phyloP scores from a whole-genome alignment of 1,284 basidiomycete genomes.

The Nidula niveotomentosa region DNA sequence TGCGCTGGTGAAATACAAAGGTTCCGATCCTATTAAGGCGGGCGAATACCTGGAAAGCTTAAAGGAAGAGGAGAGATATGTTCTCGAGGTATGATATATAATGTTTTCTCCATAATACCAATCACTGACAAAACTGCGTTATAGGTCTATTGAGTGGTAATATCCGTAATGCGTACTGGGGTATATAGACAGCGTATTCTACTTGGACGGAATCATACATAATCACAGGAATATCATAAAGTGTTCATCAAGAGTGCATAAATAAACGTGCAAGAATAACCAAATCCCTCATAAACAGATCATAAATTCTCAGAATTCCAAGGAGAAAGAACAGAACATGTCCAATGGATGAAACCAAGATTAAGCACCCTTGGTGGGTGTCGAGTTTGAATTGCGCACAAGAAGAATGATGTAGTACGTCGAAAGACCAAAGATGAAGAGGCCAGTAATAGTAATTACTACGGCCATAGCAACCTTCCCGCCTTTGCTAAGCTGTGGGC shows the following conservation, averaged over 20 bases:
- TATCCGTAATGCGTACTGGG: no score
- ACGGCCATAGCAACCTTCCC: conserved; percentile 75
- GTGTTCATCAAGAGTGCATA: no score
- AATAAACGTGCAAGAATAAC: no score
- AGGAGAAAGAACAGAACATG: no score
- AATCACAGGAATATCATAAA: no score
- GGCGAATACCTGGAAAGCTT: conserved; percentile 86
- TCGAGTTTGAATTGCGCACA: conserved; percentile 1
- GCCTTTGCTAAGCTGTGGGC: conserved; percentile 50
- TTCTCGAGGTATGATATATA: conserved; percentile 76
- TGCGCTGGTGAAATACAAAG: conserved; percentile 74
- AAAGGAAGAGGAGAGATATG: conserved; percentile 98
- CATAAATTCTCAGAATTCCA: no score
- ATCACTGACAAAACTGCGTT: not conserved
- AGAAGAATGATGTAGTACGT: conserved; percentile 39
- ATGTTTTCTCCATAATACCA: no score
- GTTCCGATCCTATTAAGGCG: conserved; percentile 67
- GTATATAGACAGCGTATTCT: no score
- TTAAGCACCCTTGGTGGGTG: no score
- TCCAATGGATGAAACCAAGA: no score
- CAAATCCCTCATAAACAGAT: no score
- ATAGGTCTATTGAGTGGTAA: not conserved
- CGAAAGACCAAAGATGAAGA: conserved; percentile 48
- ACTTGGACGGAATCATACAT: no score
- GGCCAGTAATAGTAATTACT: conserved; percentile 59